These are phyloP conservation scores for Phyllosticta paracitricarpa DNA, from an alignment of 2,329 filamentous ascomycete species.

Conservation along the genomic window DNA sequence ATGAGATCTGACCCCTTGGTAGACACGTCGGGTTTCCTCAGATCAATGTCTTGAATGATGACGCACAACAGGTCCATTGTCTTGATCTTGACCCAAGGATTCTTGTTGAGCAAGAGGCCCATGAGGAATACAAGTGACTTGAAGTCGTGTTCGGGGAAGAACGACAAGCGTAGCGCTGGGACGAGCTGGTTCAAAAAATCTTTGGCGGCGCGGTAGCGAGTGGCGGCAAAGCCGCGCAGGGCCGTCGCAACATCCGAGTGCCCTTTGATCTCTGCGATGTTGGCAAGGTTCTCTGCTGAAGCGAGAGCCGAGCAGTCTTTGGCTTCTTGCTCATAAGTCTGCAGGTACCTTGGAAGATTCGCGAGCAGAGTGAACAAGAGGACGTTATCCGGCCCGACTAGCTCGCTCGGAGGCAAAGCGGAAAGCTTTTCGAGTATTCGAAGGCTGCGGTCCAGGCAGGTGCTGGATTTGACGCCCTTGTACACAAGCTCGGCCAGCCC, in stretches of 20 bases:
- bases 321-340: conserved; percentile 59
- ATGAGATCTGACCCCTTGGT: conserved; percentile 90
- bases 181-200: conserved; percentile 72
- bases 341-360: conserved; percentile 80
- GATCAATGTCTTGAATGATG: conserved; percentile 81
- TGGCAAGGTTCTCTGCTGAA: conserved; percentile 59
- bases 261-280: conserved; percentile 63
- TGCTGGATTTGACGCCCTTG: conserved; percentile 81
- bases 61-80: conserved; percentile 83
- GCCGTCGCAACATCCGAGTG: conserved; percentile 57
- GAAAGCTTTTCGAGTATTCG: conserved; percentile 69
- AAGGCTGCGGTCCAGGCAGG: conserved; percentile 69
- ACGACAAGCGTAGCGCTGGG: conserved; percentile 63
- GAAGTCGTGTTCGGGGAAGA: conserved; percentile 75
- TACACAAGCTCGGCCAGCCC: conserved; percentile 79
- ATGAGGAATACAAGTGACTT: conserved; percentile 81
- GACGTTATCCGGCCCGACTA: conserved; percentile 74
- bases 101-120: conserved; percentile 79
- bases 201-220: conserved; percentile 54
- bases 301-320: conserved; percentile 41
- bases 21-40: conserved; percentile 82
- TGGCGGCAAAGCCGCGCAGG: conserved; percentile 59
- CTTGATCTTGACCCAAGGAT: conserved; percentile 83
- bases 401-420: conserved; percentile 63
- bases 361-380: conserved; percentile 80